These are phyloP conservation scores for Penstemon davidsonii DNA, from an alignment of 257 asterid species.

Conservation along the genomic window DNA sequence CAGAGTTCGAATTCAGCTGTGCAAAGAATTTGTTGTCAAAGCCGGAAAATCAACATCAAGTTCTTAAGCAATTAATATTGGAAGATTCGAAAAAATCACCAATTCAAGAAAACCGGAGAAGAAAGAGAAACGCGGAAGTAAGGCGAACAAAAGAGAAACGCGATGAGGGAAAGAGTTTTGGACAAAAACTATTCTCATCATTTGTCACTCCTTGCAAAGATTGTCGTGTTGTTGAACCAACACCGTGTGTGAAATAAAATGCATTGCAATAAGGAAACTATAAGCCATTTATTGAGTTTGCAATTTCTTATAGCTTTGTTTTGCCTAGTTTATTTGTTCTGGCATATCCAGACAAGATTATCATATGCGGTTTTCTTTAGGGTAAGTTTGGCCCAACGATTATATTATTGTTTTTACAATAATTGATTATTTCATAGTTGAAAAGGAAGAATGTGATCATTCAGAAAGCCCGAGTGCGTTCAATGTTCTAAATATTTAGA, in stretches of 20 bases:
- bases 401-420: no score
- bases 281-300: background rate
- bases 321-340: conserved; percentile 4
- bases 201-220: conserved; percentile 49
- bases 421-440: no score
- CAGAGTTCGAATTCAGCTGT: conserved; percentile 43
- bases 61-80: conserved; percentile 11
- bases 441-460: no score
- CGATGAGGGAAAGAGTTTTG: conserved; percentile 34
- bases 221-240: conserved; percentile 40
- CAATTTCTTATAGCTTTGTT: background rate
- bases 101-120: conserved; percentile 24
- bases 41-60: conserved; percentile 28
- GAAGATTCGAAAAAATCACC: conserved; percentile 26
- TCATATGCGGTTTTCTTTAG: conserved; percentile 3
- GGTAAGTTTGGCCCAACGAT: background rate
- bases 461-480: no score
- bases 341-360: conserved; percentile 10
- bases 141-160: conserved; percentile 29
- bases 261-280: conserved; percentile 25
- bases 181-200: conserved; percentile 47
- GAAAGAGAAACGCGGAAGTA: conserved; percentile 8
- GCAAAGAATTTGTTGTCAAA: conserved; percentile 18
- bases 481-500: no score
- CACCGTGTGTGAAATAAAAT: conserved; percentile 27